phyloP scores from a whole-genome alignment of 2,329 filamentous ascomycete species.

The Colletotrichum chrysophilum region DNA sequence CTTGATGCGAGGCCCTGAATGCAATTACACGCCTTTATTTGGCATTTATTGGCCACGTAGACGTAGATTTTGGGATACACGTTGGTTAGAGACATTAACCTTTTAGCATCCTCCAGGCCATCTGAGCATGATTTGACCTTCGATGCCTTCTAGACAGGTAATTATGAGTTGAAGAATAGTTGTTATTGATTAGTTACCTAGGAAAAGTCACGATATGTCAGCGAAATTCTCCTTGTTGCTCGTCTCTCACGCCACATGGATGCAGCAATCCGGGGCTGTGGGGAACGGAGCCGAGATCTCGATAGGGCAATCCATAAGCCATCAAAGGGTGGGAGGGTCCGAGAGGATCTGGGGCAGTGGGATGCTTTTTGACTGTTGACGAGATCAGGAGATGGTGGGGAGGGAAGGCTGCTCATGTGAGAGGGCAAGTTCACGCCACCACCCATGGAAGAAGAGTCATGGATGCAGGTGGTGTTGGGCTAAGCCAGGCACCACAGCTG shows the following conservation, averaged over 20 bases:
- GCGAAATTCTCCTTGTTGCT: neutral
- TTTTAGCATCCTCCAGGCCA: neutral
- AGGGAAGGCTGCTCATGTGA: neutral
- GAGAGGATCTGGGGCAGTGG: neutral
- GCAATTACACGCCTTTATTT: no score
- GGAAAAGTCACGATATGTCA: neutral
- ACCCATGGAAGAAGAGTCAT: neutral
- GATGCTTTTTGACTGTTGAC: neutral
- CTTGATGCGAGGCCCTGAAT: neutral
- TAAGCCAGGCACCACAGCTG: neutral
- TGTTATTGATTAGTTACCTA: neutral
- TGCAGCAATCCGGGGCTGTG: neutral
- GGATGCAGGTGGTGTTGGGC: neutral
- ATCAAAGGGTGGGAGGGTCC: neutral
- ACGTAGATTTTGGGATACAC: neutral
- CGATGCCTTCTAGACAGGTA: neutral
- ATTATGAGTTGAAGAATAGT: neutral
- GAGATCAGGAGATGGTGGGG: neutral
- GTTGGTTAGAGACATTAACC: neutral
- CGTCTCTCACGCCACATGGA: neutral
- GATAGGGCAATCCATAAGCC: neutral
- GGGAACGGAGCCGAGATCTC: neutral
- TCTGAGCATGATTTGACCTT: neutral
- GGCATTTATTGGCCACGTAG: neutral
- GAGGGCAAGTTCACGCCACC: slow-evolving; percentile 2